Evolutionary conservation across 2,329 filamentous ascomycete genomes (phyloP).

Genomic region (Chaetomium sp.): DNA sequence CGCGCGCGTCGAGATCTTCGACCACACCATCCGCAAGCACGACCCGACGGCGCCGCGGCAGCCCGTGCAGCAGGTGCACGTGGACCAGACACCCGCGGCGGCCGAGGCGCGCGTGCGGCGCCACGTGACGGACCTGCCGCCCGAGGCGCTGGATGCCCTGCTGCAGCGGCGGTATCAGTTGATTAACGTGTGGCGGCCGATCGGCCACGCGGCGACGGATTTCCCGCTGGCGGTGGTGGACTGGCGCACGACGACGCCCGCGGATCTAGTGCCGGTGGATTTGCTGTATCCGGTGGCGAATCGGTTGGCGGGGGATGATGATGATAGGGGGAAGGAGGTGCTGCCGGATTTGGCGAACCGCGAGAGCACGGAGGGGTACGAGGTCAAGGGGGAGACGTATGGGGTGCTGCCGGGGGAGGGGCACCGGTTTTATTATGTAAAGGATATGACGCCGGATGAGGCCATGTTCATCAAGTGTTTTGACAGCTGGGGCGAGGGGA

Average conservation of each 20-base stretch:
- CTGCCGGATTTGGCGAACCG: slow-evolving; percentile 51
- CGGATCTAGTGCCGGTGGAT: slow-evolving; percentile 62
- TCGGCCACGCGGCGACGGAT: slow-evolving; percentile 62
- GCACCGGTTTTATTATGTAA: slow-evolving; percentile 66
- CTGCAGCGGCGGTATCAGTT: slow-evolving; percentile 63
- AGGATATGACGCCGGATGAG: slow-evolving; percentile 65
- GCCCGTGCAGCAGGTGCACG: slow-evolving; percentile 70
- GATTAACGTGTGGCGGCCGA: slow-evolving; percentile 72
- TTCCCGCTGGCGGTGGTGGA: slow-evolving; percentile 67
- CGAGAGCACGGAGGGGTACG: slow-evolving; percentile 61
- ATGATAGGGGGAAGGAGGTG: slow-evolving; percentile 61
- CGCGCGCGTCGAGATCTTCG: slow-evolving; percentile 62
- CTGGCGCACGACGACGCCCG: slow-evolving; percentile 59
- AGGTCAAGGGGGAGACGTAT: slow-evolving; percentile 63
- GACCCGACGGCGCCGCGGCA: slow-evolving; percentile 58
- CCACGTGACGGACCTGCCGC: slow-evolving; percentile 48
- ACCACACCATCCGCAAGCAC: slow-evolving; percentile 68
- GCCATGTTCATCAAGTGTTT: slow-evolving; percentile 56
- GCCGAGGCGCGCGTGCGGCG: slow-evolving; percentile 63
- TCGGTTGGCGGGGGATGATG: slow-evolving; percentile 47
- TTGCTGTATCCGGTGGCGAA: slow-evolving; percentile 61
- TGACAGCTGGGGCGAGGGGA: slow-evolving; percentile 49
- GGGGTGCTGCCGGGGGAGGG: slow-evolving; percentile 57
- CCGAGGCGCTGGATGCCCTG: slow-evolving; percentile 57
- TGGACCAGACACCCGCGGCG: slow-evolving; percentile 69